Conservation (phyloP, 345 rosid species). For the Streptanthus diversifolius region DNA sequence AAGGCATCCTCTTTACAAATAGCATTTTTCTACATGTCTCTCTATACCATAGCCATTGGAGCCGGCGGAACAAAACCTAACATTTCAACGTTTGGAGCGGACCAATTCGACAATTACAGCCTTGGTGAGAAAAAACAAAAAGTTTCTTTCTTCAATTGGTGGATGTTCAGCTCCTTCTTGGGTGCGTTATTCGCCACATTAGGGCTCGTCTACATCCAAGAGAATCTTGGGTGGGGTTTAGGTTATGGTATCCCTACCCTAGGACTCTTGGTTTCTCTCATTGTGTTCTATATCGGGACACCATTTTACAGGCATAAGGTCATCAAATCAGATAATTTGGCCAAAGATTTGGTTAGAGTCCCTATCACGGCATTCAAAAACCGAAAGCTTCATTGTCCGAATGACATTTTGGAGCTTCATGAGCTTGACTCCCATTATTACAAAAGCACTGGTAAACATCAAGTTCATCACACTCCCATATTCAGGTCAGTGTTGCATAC, state of each 20-base stretch:
- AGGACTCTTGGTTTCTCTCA: constrained; percentile 62
- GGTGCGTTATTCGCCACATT: constrained; percentile 75
- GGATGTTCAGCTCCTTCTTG: constrained; percentile 86
- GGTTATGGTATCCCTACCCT: constrained; percentile 83
- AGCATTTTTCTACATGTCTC: constrained; percentile 65
- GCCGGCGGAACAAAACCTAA: constrained; percentile 93
- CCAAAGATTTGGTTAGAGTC: constrained; percentile 56
- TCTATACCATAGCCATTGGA: constrained; percentile 74
- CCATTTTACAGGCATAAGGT: constrained; percentile 79
- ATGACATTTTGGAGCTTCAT: constrained; percentile 48
- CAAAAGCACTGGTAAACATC: constrained; percentile 52
- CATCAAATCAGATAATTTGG: constrained; percentile 55
- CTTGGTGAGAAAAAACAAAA: constrained; percentile 58
- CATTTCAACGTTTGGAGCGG: constrained; percentile 93
- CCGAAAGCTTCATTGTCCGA: constrained; percentile 53
- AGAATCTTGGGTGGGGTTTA: constrained; percentile 82
- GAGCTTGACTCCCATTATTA: constrained; percentile 58
- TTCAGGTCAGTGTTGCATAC: constrained; percentile 50
- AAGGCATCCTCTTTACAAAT: constrained; percentile 66
- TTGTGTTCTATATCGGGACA: constrained; percentile 75
- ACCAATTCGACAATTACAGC: constrained; percentile 78
- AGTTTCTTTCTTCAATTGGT: constrained; percentile 91
- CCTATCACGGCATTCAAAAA: constrained; percentile 55
- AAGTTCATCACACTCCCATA: constrained; percentile 56
- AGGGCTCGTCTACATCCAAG: constrained; percentile 85